Evolutionary conservation across 2,329 filamentous ascomycete genomes (phyloP).

Genomic region (Fusarium nygamai): DNA sequence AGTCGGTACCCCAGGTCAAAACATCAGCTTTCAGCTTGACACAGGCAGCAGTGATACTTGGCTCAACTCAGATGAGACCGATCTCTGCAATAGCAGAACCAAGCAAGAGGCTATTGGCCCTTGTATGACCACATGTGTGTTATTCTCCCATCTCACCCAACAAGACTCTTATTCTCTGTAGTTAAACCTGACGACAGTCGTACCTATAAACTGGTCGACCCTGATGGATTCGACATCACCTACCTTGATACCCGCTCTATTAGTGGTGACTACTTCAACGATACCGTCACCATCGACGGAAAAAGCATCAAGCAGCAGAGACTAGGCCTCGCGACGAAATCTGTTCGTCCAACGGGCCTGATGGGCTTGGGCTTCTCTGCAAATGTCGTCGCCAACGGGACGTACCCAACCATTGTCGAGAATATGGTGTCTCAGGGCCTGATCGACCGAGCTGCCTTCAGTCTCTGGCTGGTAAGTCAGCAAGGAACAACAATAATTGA

Average conservation of each 20-base stretch:
- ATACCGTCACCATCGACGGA: constrained; percentile 63
- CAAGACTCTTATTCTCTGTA: constrained; percentile 19
- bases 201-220: constrained; percentile 57
- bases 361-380: constrained; percentile 68
- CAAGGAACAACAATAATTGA: neutral
- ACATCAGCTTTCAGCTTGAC: constrained; percentile 65
- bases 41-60: constrained; percentile 73
- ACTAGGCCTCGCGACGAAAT: constrained; percentile 63
- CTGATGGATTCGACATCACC: constrained; percentile 64
- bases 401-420: constrained; percentile 70
- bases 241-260: constrained; percentile 69
- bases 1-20: constrained; percentile 68
- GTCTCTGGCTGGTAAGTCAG: constrained; percentile 66
- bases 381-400: constrained; percentile 55
- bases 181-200: constrained; percentile 57
- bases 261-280: constrained; percentile 66
- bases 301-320: constrained; percentile 60
- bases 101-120: constrained; percentile 50
- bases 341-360: constrained; percentile 63
- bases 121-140: constrained; percentile 52
- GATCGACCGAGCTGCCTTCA: constrained; percentile 73
- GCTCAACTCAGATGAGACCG: constrained; percentile 67
- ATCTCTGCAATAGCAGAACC: constrained; percentile 61
- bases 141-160: too few species aligned
- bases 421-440: constrained; percentile 69